These are phyloP conservation scores for Coemansia sp. DNA, from an alignment of 192 early-diverging fungal genomes.

Conservation along the genomic window DNA sequence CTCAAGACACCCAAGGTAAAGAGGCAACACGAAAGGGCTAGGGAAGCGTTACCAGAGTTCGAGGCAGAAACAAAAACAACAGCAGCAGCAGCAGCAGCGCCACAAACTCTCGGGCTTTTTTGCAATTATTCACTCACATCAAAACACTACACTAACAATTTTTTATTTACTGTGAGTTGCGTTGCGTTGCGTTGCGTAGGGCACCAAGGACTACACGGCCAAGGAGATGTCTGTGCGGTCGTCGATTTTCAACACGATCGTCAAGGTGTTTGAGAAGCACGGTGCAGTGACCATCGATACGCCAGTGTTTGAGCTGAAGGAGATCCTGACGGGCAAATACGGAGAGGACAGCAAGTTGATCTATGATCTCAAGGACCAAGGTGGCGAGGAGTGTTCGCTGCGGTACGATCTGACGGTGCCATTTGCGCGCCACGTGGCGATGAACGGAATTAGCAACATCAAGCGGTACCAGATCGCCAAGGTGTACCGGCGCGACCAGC, in stretches of 20 bases:
- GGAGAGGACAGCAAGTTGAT: slow-evolving; percentile 99
- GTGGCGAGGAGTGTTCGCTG: slow-evolving; percentile 91
- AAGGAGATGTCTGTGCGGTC: slow-evolving; percentile 98
- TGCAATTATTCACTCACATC: slow-evolving; percentile 2
- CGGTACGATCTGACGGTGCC: slow-evolving; percentile 98
- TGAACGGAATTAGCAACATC: slow-evolving; percentile 82
- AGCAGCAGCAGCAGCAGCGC: not conserved
- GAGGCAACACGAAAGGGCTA: not conserved
- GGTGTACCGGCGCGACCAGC: slow-evolving; percentile 97
- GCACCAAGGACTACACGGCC: slow-evolving; percentile 91
- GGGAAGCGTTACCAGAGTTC: too few species aligned
- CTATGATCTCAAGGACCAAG: slow-evolving; percentile 96
- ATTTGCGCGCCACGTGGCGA: slow-evolving; percentile 93
- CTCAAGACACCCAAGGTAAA: slow-evolving; percentile 74
- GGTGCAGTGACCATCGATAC: slow-evolving; percentile 98
- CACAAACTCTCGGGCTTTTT: not conserved
- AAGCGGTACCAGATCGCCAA: slow-evolving; percentile 99
- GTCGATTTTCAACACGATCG: slow-evolving; percentile 85
- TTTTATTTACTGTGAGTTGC: too few species aligned
- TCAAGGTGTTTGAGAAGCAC: slow-evolving; percentile 87
- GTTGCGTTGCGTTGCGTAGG: too few species aligned
- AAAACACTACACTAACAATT: not conserved
- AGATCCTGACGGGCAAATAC: slow-evolving; percentile 95
- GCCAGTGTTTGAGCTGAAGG: slow-evolving; percentile 97
- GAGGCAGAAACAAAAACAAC: slow-evolving; percentile 19